Evolutionary conservation across 805 yeast species (phyloP).

Genomic region (Saccharomycopsis capsularis): DNA sequence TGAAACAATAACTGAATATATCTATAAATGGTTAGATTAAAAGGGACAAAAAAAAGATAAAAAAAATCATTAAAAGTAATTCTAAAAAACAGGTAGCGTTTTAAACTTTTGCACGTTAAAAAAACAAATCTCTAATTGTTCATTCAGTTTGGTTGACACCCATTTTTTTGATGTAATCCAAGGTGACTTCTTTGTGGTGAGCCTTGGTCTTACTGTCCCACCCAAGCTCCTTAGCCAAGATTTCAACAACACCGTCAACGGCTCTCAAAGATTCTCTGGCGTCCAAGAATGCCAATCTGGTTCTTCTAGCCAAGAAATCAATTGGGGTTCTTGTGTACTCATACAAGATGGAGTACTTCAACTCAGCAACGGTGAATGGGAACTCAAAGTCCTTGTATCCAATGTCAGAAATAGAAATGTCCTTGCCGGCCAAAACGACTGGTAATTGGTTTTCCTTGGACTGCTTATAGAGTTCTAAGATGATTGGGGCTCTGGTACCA

Average conservation of each 20-base stretch:
- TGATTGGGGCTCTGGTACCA: slow-evolving; percentile 81
- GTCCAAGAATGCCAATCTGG: slow-evolving; percentile 86
- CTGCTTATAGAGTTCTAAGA: slow-evolving; percentile 46
- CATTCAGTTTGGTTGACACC: slow-evolving; percentile 31
- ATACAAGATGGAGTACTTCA: slow-evolving; percentile 69
- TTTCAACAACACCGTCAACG: slow-evolving; percentile 76
- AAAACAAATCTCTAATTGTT: no score
- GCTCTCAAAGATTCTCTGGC: slow-evolving; percentile 75
- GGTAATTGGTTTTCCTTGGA: slow-evolving; percentile 56
- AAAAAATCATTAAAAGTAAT: not conserved
- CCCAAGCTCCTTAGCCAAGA: slow-evolving; percentile 71
- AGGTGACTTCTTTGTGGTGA: slow-evolving; percentile 45
- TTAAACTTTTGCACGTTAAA: no score
- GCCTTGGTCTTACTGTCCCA: slow-evolving; percentile 63
- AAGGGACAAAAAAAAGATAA: not conserved
- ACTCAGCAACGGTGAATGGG: slow-evolving; percentile 88
- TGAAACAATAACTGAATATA: no score
- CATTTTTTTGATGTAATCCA: slow-evolving; percentile 55
- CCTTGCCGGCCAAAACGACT: slow-evolving; percentile 49
- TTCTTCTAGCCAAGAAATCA: slow-evolving; percentile 89
- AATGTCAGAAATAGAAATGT: slow-evolving; percentile 26
- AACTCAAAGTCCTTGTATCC: slow-evolving; percentile 52
- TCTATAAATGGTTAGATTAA: not conserved
- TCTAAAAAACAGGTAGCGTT: no score
- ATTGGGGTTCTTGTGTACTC: slow-evolving; percentile 85